Conservation (phyloP, 2,329 filamentous ascomycete genomes). For the Atkinsonella texensis region DNA sequence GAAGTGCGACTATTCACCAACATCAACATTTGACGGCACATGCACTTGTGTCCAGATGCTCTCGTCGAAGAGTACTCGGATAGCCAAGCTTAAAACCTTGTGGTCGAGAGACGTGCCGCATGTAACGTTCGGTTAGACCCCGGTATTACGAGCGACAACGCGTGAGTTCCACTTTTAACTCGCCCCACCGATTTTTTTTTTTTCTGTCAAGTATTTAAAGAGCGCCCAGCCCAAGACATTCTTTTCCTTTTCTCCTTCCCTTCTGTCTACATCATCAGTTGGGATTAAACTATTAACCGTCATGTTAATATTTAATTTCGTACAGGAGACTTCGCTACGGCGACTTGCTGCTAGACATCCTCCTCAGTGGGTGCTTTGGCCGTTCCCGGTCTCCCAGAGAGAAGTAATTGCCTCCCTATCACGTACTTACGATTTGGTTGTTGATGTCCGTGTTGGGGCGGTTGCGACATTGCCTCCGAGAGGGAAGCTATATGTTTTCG, state of each 20-base stretch:
- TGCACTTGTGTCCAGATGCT: not conserved
- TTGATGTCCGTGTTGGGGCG: constrained; percentile 41
- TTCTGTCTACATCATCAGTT: constrained; percentile 32
- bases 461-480: constrained; percentile 27
- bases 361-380: constrained; percentile 37
- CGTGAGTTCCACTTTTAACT: not conserved
- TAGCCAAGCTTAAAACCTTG: not conserved
- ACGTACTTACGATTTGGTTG: constrained; percentile 23
- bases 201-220: constrained; percentile 9
- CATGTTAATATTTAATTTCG: constrained; percentile 34
- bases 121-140: too few relatives aligned
- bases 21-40: not conserved
- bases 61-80: not conserved
- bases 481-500: not conserved
- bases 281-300: constrained; percentile 36
- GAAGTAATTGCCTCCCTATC: constrained; percentile 34
- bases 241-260: constrained; percentile 14
- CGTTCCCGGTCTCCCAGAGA: constrained; percentile 42
- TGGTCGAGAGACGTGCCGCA: too few relatives aligned
- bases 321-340: constrained; percentile 37
- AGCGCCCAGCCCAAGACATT: not conserved
- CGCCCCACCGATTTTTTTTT: constrained; percentile 2
- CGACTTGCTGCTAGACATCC: constrained; percentile 43
- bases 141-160: not conserved
- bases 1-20: not conserved